phyloP scores from a whole-genome alignment of 441 rosid genomes.

The Erysimum cheiri region DNA sequence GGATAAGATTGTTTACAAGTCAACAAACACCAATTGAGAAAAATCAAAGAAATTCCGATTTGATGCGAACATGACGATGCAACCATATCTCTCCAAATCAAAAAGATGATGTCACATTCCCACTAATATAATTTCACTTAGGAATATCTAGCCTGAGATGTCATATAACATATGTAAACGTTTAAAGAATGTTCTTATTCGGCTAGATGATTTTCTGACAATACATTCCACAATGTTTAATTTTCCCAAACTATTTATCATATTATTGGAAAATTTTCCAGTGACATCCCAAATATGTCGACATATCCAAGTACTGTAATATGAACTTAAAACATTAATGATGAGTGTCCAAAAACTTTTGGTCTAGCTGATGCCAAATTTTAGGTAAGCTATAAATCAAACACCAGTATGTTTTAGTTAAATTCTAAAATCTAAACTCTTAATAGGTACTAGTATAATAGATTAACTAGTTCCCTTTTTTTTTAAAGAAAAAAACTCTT shows the following conservation, averaged over 20 bases:
- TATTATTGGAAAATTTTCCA: neutral
- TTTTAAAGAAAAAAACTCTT: neutral
- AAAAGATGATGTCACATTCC: slow-evolving; percentile 33
- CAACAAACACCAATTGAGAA: slow-evolving; percentile 32
- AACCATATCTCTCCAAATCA: slow-evolving; percentile 21
- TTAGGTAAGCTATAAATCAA: neutral
- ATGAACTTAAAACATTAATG: neutral
- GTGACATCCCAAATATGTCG: neutral
- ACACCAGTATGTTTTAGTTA: neutral
- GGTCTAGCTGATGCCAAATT: slow-evolving; percentile 4
- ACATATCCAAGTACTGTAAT: slow-evolving; percentile 1
- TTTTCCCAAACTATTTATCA: neutral
- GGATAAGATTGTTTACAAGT: slow-evolving; percentile 42
- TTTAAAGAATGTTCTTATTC: slow-evolving; percentile 31
- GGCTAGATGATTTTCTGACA: slow-evolving; percentile 25
- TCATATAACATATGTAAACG: slow-evolving; percentile 5
- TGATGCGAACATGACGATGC: slow-evolving; percentile 40
- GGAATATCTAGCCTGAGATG: slow-evolving; percentile 17
- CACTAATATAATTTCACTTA: slow-evolving; percentile 20
- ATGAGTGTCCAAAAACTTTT: neutral
- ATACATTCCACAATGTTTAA: neutral
- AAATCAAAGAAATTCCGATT: slow-evolving; percentile 22
- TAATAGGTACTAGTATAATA: neutral
- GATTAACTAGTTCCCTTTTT: neutral
- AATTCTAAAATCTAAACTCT: neutral